phyloP scores from a whole-genome alignment of 1,284 basidiomycete genomes.

The Entoloma clypeatum region DNA sequence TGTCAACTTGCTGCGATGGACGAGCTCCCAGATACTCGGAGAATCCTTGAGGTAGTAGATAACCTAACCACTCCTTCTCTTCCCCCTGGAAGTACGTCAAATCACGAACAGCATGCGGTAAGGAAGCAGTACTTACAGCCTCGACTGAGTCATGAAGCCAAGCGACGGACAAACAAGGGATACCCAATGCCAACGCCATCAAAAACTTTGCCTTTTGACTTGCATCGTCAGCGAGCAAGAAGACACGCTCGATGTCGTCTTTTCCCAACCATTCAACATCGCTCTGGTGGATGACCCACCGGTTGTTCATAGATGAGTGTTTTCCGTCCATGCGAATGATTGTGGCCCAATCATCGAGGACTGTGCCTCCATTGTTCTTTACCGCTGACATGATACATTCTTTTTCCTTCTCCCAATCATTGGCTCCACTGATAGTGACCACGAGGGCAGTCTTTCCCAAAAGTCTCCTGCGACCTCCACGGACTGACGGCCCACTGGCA shows the following conservation, averaged over 20 bases:
- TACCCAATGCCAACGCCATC: conserved; percentile 77
- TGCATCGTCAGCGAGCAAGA: conserved; percentile 63
- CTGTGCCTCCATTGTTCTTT: conserved; percentile 51
- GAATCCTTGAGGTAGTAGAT: conserved; percentile 66
- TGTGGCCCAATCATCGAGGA: conserved; percentile 64
- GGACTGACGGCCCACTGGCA: conserved; percentile 25
- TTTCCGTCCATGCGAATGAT: conserved; percentile 60
- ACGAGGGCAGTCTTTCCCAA: conserved; percentile 48
- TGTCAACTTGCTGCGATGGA: conserved; percentile 69
- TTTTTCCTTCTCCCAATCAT: conserved; percentile 34
- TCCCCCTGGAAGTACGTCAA: conserved; percentile 26
- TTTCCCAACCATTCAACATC: conserved; percentile 46
- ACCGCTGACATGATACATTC: conserved; percentile 44
- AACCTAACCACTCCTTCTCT: conserved; percentile 57
- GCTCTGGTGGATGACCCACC: conserved; percentile 47
- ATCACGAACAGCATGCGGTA: neutral
- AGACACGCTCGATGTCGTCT: conserved; percentile 49
- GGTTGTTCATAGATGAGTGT: conserved; percentile 38
- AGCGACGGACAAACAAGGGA: conserved; percentile 71
- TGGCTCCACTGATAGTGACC: conserved; percentile 41
- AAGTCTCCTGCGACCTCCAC: conserved; percentile 29
- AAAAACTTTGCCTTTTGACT: conserved; percentile 77
- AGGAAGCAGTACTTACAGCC: conserved; percentile 31
- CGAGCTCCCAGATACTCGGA: conserved; percentile 48
- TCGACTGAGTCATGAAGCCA: conserved; percentile 53